A percentile compares a stretch with the other conserved stretches of the same genome.
phyloP scores from a whole-genome alignment of 148 eudicot species.

The Silene latifolia region DNA sequence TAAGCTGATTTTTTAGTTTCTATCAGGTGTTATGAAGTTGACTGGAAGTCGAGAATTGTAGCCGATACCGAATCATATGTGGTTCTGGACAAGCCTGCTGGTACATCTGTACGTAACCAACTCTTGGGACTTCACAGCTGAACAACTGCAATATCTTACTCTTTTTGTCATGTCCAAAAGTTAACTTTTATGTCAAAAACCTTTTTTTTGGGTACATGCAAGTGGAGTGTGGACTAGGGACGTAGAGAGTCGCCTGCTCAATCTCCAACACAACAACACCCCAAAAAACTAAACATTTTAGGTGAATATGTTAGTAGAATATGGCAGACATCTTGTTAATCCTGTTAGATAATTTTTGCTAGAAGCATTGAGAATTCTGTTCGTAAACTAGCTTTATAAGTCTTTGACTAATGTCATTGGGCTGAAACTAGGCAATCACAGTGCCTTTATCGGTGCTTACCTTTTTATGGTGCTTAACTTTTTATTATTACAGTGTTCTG shows the following conservation, averaged over 20 bases:
- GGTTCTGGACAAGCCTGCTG: constrained; percentile 93
- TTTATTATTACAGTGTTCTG: no score
- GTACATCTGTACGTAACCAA: constrained; percentile 70
- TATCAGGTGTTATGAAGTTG: constrained; percentile 89
- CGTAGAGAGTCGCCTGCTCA: no score
- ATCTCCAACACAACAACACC: no score
- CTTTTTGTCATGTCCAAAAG: no score
- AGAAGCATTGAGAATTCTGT: background rate
- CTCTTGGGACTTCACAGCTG: constrained; percentile 19
- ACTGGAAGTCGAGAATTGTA: constrained; percentile 82
- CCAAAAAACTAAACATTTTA: no score
- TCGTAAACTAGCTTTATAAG: background rate
- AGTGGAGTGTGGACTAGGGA: no score
- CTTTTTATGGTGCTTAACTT: no score
- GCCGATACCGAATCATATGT: constrained; percentile 76
- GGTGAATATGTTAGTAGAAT: background rate
- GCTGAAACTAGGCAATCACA: background rate
- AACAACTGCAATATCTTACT: no score
- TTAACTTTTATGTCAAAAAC: no score
- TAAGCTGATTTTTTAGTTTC: constrained; percentile 18
- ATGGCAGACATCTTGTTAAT: no score
- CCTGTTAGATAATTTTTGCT: background rate
- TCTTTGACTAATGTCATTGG: background rate
- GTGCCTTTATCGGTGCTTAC: background rate
- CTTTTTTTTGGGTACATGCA: no score